Conservation (phyloP, 192 early-diverging fungal genomes). For the Mortierella hygrophila region DNA sequence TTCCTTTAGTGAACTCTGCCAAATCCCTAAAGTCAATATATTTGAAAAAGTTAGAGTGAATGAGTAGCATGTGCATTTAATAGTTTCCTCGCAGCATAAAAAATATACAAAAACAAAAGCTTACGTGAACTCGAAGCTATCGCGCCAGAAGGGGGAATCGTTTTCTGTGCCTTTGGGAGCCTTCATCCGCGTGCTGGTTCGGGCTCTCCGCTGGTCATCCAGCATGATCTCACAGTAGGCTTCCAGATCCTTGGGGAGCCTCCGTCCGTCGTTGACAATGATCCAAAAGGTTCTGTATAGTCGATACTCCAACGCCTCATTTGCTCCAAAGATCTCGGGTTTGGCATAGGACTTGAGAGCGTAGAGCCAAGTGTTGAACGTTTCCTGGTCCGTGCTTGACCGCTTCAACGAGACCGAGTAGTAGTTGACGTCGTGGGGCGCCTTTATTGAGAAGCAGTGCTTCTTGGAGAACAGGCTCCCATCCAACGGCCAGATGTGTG, state of each 20-base stretch:
- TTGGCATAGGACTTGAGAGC: constrained; percentile 54
- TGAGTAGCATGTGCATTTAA: neutral
- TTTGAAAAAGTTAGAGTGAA: neutral
- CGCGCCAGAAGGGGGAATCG: constrained; percentile 58
- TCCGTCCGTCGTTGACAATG: constrained; percentile 41
- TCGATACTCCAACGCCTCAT: constrained; percentile 36
- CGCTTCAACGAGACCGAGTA: constrained; percentile 42
- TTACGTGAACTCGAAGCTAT: constrained; percentile 61
- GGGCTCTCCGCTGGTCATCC: constrained; percentile 57
- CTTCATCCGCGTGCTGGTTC: constrained; percentile 56
- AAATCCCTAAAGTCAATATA: constrained; percentile 23
- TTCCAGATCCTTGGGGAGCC: constrained; percentile 45
- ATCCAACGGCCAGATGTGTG: constrained; percentile 47
- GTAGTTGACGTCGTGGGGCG: constrained; percentile 40
- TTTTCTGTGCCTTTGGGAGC: constrained; percentile 18
- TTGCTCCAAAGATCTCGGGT: constrained; percentile 49
- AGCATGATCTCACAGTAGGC: constrained; percentile 60
- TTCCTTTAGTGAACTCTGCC: constrained; percentile 34
- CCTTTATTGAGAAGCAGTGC: constrained; percentile 47
- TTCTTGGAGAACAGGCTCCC: constrained; percentile 46
- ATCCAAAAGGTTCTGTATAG: constrained; percentile 47
- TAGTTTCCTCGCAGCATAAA: neutral
- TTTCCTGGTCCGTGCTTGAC: constrained; percentile 40
- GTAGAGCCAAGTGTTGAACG: constrained; percentile 43
- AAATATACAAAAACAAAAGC: neutral